Evolutionary conservation across 768 basidiomycete species (phyloP).

Genomic region (Rhodotorula toruloides): DNA sequence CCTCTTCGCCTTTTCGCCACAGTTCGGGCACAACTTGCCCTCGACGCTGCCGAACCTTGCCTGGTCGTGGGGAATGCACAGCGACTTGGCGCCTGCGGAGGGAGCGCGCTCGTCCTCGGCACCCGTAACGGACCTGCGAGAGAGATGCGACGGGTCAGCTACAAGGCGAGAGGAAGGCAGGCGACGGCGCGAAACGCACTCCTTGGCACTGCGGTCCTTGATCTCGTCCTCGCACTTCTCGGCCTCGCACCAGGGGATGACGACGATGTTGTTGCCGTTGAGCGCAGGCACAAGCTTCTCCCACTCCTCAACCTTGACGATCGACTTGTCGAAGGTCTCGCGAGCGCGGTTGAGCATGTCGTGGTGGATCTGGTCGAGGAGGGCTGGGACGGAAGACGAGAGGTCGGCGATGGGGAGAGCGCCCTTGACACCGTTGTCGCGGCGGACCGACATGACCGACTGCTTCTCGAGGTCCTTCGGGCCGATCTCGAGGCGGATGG

Average conservation of each 20-base stretch:
- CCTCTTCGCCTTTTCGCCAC: slow-evolving; percentile 62
- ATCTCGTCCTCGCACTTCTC: slow-evolving; percentile 95
- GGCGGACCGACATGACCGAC: slow-evolving; percentile 77
- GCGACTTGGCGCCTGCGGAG: slow-evolving; percentile 92
- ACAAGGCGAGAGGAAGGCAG: slow-evolving; percentile 24
- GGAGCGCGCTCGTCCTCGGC: slow-evolving; percentile 87
- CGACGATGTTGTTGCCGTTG: slow-evolving; percentile 78
- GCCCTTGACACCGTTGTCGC: slow-evolving; percentile 63
- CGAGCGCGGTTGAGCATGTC: slow-evolving; percentile 82
- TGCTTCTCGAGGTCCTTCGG: slow-evolving; percentile 80
- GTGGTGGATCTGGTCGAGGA: slow-evolving; percentile 78
- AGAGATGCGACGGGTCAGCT: slow-evolving; percentile 17
- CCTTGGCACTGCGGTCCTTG: slow-evolving; percentile 82
- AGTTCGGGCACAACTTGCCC: slow-evolving; percentile 80
- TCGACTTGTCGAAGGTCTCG: slow-evolving; percentile 61
- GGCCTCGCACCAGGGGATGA: slow-evolving; percentile 92
- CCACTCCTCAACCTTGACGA: slow-evolving; percentile 77
- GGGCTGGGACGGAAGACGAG: slow-evolving; percentile 53
- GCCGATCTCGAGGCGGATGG: slow-evolving; percentile 92
- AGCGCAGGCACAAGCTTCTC: slow-evolving; percentile 86
- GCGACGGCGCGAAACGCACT: slow-evolving; percentile 57
- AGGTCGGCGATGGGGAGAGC: slow-evolving; percentile 56
- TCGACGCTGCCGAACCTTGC: slow-evolving; percentile 71
- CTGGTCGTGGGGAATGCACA: slow-evolving; percentile 95
- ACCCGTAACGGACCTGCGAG: slow-evolving; percentile 62